phyloP scores from a whole-genome alignment of 2,329 filamentous ascomycete species.

The Pseudogymnoascus sp. region DNA sequence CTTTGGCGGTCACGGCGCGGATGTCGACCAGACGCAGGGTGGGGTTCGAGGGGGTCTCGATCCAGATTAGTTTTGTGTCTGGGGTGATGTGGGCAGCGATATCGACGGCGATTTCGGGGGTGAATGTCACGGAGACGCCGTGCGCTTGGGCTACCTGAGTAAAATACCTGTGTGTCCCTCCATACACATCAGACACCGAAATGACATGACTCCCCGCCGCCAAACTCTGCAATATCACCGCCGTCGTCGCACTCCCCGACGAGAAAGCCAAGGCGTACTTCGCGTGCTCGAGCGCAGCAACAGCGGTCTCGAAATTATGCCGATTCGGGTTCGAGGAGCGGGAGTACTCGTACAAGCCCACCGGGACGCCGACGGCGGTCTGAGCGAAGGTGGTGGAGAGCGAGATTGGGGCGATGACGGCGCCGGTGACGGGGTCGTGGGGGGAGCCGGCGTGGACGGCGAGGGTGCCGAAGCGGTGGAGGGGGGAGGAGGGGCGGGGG shows the following conservation, averaged over 20 bases:
- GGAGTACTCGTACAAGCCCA: slow-evolving; percentile 89
- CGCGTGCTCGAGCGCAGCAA: slow-evolving; percentile 88
- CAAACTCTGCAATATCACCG: slow-evolving; percentile 85
- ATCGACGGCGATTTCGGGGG: slow-evolving; percentile 83
- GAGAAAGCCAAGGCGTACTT: slow-evolving; percentile 90
- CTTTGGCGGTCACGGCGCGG: slow-evolving; percentile 69
- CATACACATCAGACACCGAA: slow-evolving; percentile 95
- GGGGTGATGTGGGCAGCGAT: slow-evolving; percentile 76
- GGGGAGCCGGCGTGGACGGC: slow-evolving; percentile 91
- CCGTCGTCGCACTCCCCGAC: slow-evolving; percentile 88
- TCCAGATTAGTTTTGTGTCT: slow-evolving; percentile 93
- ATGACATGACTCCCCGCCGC: slow-evolving; percentile 88
- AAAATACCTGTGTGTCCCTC: slow-evolving; percentile 97
- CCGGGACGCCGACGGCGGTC: slow-evolving; percentile 73
- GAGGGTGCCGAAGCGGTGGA: slow-evolving; percentile 80
- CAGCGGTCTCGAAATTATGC: slow-evolving; percentile 83
- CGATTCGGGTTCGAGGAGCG: slow-evolving; percentile 92
- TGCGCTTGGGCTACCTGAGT: slow-evolving; percentile 94
- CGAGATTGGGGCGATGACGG: slow-evolving; percentile 93
- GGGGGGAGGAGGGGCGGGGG: slow-evolving; percentile 62
- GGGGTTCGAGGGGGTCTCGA: slow-evolving; percentile 90
- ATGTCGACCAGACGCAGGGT: slow-evolving; percentile 92
- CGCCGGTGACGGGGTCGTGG: slow-evolving; percentile 84
- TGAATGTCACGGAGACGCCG: slow-evolving; percentile 90
- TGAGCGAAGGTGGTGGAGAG: slow-evolving; percentile 97